Conservation (phyloP, 2,329 filamentous ascomycete genomes). For the Pseudopithomyces maydicus region DNA sequence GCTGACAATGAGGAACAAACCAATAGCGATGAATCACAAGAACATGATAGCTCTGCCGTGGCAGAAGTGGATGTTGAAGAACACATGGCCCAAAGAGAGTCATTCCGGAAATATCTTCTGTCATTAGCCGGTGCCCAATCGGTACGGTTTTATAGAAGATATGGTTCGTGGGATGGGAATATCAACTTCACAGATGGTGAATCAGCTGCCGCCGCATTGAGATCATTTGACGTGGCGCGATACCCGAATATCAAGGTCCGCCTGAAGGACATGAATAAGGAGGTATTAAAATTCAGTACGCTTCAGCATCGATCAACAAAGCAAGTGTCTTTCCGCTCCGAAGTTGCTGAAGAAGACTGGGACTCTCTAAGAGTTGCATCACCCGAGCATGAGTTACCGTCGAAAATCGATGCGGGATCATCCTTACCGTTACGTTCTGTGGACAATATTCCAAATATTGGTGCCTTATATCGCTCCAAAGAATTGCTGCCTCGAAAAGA, state of each 20-base stretch:
- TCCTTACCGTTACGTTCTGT: constrained; percentile 15
- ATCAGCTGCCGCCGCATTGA: constrained; percentile 19
- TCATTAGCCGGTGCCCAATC: constrained; percentile 23
- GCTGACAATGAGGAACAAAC: constrained; percentile 7
- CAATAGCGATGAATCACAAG: constrained; percentile 10
- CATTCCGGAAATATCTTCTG: constrained; percentile 23
- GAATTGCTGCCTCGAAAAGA: constrained; percentile 27
- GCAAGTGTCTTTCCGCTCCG: background rate
- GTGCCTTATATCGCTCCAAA: constrained; percentile 30
- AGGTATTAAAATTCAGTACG: constrained; percentile 24
- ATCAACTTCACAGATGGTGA: constrained; percentile 21
- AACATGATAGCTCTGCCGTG: constrained; percentile 1
- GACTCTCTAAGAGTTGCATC: constrained; percentile 18
- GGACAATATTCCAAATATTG: constrained; percentile 32
- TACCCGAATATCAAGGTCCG: constrained; percentile 24
- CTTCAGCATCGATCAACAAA: constrained; percentile 2
- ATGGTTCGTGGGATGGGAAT: constrained; percentile 27
- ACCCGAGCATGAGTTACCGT: constrained; percentile 13
- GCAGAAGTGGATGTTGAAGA: constrained; percentile 11
- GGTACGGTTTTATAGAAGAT: constrained; percentile 26
- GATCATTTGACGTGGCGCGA: constrained; percentile 17
- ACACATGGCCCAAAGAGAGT: constrained; percentile 18
- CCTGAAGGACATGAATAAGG: constrained; percentile 14
- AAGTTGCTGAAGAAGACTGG: background rate
- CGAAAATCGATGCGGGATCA: background rate